These are phyloP conservation scores for Cokeromyces recurvatus DNA, from an alignment of 371 early-diverging fungal species.

Conservation along the genomic window DNA sequence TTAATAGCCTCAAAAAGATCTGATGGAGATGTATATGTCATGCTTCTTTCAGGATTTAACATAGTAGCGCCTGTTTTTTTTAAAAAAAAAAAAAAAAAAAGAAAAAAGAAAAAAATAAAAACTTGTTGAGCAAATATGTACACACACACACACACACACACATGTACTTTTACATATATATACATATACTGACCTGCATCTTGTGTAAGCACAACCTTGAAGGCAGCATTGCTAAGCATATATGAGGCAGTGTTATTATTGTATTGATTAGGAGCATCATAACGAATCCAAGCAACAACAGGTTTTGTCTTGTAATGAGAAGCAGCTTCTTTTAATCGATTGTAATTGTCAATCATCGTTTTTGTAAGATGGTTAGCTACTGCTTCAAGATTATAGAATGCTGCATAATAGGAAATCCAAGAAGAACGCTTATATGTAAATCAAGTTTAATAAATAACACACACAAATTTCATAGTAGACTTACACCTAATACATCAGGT, in stretches of 20 bases:
- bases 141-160: too few species aligned
- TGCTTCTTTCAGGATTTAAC: constrained; percentile 7
- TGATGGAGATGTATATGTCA: constrained; percentile 30
- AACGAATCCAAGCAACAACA: constrained; percentile 65
- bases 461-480: too few species aligned
- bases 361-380: constrained; percentile 52
- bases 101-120: too few species aligned
- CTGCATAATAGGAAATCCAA: constrained; percentile 75
- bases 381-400: constrained; percentile 68
- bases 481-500: constrained; percentile 56
- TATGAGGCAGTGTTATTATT: constrained; percentile 69
- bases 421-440: constrained; percentile 50
- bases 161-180: too few species aligned
- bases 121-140: too few species aligned
- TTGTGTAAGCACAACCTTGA: constrained; percentile 54
- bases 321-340: constrained; percentile 53
- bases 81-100: too few species aligned
- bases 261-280: constrained; percentile 56
- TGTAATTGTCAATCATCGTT: constrained; percentile 62
- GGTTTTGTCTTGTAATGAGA: constrained; percentile 48
- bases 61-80: too few species aligned
- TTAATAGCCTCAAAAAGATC: constrained; percentile 52
- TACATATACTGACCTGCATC: constrained; percentile 56
- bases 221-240: constrained; percentile 51
- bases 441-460: too few species aligned